These are phyloP conservation scores for Pholiota conissans DNA, from an alignment of 768 basidiomycete genomes.

Conservation along the genomic window DNA sequence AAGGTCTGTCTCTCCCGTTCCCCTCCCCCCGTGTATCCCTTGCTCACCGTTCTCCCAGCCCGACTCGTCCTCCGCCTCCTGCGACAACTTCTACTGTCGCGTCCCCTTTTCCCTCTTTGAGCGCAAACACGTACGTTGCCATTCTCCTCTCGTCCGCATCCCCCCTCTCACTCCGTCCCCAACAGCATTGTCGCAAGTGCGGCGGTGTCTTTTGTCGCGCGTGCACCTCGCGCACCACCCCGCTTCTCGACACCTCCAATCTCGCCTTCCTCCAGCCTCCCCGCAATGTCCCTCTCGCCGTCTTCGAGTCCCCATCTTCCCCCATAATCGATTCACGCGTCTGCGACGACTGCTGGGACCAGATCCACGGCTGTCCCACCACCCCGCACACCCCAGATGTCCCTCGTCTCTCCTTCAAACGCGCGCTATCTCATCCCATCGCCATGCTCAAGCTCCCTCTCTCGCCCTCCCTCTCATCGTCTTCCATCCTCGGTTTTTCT, in stretches of 20 bases:
- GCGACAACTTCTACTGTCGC: conserved; percentile 76
- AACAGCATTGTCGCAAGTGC: conserved; percentile 81
- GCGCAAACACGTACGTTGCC: conserved; percentile 66
- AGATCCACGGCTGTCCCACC: conserved; percentile 59
- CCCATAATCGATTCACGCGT: conserved; percentile 63
- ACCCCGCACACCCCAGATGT: conserved; percentile 43
- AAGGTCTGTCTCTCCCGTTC: conserved; percentile 52
- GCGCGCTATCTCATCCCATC: conserved; percentile 39
- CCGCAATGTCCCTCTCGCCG: conserved; percentile 57
- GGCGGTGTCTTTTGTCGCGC: conserved; percentile 73
- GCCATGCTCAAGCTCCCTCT: conserved; percentile 37
- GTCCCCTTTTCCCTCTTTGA: conserved; percentile 66
- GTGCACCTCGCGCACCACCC: conserved; percentile 60
- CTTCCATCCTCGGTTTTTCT: conserved; percentile 27
- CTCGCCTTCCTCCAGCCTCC: conserved; percentile 75
- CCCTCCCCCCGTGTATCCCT: neutral
- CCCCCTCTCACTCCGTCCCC: conserved; percentile 16
- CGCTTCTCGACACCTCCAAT: conserved; percentile 71
- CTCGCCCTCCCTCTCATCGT: conserved; percentile 25
- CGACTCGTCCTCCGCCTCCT: conserved; percentile 58
- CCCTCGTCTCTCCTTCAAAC: conserved; percentile 32
- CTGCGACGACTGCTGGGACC: conserved; percentile 77
- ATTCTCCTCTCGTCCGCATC: conserved; percentile 1
- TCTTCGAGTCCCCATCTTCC: conserved; percentile 58
- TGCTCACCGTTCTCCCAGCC: conserved; percentile 40